Conservation (phyloP, 2,329 filamentous ascomycete genomes). For the Teratosphaeria destructans region DNA sequence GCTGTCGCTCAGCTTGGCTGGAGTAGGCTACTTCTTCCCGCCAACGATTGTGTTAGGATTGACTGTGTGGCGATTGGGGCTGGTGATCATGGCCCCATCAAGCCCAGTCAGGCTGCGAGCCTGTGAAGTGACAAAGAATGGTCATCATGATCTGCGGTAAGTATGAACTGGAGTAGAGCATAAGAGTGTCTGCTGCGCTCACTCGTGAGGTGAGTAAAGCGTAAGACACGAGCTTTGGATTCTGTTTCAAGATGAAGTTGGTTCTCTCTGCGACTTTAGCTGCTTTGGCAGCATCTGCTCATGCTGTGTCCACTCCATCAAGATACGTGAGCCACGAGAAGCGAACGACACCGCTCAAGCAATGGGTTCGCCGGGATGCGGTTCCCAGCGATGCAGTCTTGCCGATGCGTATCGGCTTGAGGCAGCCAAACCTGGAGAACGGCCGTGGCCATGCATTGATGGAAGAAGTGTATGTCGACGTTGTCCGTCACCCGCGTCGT, state of each 20-base stretch:
- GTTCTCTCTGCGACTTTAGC: not conserved
- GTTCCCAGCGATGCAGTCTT: constrained; percentile 18
- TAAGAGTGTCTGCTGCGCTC: not conserved
- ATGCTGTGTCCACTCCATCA: not conserved
- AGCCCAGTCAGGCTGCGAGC: not conserved
- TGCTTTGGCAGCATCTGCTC: not conserved
- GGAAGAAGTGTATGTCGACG: constrained; percentile 33
- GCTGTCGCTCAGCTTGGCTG: not conserved
- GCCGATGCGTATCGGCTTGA: constrained; percentile 25
- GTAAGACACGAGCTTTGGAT: not conserved
- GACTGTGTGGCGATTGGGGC: not conserved
- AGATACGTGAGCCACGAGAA: constrained; percentile 23
- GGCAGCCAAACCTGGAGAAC: constrained; percentile 23
- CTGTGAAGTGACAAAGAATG: not conserved
- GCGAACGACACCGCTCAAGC: constrained; percentile 9
- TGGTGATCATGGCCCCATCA: not conserved
- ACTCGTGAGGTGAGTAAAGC: not conserved
- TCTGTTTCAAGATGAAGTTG: not conserved
- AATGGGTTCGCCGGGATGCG: constrained; percentile 12
- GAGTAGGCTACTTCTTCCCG: not conserved
- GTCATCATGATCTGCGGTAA: not conserved
- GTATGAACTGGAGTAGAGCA: not conserved
- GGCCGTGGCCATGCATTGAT: constrained; percentile 17
- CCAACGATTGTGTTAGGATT: not conserved
- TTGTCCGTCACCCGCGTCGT: constrained; percentile 23